Percentiles rank a stretch among this genome's conserved stretches.
Conservation (phyloP, 805 yeast species). For the Ogataea corticis region DNA sequence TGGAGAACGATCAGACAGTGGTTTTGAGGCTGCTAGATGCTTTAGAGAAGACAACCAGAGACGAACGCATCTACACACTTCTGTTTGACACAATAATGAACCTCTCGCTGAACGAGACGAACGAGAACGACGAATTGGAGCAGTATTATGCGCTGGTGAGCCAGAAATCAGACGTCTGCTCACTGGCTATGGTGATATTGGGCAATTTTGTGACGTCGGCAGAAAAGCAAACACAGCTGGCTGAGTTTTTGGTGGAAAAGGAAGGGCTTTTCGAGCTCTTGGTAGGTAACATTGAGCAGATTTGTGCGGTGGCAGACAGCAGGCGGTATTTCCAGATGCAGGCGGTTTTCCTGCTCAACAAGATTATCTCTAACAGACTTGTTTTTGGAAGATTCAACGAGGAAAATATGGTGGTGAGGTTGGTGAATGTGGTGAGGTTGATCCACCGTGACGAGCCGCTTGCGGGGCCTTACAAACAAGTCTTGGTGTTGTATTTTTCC, state of each 20-base stretch:
- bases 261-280: constrained; percentile 6
- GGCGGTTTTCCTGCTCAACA: constrained; percentile 14
- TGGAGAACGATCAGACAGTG: constrained; percentile 9
- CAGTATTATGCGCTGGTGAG: constrained; percentile 6
- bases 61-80: background rate
- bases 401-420: background rate
- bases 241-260: constrained; percentile 1
- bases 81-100: constrained; percentile 19
- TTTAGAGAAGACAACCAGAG: background rate
- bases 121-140: constrained; percentile 15
- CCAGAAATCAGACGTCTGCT: background rate
- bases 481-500: constrained; percentile 3
- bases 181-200: constrained; percentile 18
- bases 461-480: background rate
- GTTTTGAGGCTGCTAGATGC: constrained; percentile 6
- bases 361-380: constrained; percentile 10
- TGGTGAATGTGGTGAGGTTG: background rate
- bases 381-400: background rate
- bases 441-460: background rate
- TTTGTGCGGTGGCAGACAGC: background rate
- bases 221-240: constrained; percentile 5
- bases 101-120: constrained; percentile 15
- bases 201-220: constrained; percentile 21
- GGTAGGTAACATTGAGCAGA: background rate
- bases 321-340: constrained; percentile 12